These are phyloP conservation scores for Gastrolobium bilobum DNA, from an alignment of 306 rosid genomes.

Conservation along the genomic window DNA sequence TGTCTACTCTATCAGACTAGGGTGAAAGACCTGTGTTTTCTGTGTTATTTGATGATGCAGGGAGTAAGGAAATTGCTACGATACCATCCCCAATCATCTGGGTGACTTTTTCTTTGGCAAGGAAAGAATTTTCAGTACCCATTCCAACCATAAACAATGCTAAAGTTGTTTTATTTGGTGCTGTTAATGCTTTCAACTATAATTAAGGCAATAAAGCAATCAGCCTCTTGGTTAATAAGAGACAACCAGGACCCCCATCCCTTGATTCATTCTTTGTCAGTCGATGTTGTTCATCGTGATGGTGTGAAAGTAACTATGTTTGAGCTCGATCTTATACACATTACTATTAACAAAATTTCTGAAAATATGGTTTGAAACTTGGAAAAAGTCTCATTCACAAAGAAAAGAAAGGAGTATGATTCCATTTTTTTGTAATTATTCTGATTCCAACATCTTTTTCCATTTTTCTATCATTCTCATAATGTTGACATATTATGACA, in stretches of 20 bases:
- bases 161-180: too few species aligned
- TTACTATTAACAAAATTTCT: background rate
- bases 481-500: background rate
- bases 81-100: too few species aligned
- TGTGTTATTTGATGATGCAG: background rate
- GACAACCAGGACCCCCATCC: too few species aligned
- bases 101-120: too few species aligned
- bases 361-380: background rate
- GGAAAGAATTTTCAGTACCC: too few species aligned
- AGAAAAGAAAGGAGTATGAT: conserved; percentile 11
- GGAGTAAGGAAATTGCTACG: background rate
- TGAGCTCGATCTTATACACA: background rate
- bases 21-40: background rate
- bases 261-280: background rate
- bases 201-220: too few species aligned
- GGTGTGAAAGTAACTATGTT: background rate
- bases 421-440: background rate
- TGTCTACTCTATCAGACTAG: too few species aligned
- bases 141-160: too few species aligned
- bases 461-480: background rate
- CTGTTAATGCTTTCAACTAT: too few species aligned
- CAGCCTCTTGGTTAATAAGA: too few species aligned
- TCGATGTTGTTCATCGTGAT: background rate
- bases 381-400: conserved; percentile 2
- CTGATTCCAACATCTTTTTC: background rate